A percentile compares a stretch with the other conserved stretches of the same genome.
These are phyloP conservation scores for Helianthus tuberosus DNA, from an alignment of 129 eudicot genomes.

Conservation along the genomic window DNA sequence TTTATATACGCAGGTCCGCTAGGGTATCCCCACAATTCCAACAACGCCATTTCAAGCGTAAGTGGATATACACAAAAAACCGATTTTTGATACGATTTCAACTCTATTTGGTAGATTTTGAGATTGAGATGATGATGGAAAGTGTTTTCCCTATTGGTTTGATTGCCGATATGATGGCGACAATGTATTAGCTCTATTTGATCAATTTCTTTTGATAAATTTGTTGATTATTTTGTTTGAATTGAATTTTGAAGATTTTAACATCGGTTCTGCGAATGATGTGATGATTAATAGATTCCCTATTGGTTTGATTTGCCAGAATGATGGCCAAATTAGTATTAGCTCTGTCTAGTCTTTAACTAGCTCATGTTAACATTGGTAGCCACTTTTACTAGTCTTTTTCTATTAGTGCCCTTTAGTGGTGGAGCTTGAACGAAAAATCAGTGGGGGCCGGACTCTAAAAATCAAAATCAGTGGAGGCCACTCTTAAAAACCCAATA, in stretches of 20 bases:
- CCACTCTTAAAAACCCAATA: no score
- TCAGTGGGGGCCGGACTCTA: no score
- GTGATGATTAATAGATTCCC: conserved; percentile 19
- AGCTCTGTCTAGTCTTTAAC: no score
- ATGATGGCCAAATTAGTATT: conserved; percentile 12
- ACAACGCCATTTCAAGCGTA: conserved; percentile 2
- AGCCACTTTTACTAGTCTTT: no score
- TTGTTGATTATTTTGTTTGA: not conserved
- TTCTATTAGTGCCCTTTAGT: no score
- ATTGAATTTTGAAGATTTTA: not conserved
- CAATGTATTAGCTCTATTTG: conserved; percentile 49
- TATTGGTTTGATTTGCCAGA: conserved; percentile 20
- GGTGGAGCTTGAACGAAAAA: no score
- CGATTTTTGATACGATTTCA: not conserved
- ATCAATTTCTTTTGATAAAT: not conserved
- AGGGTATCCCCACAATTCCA: conserved; percentile 16
- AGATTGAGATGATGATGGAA: conserved; percentile 36
- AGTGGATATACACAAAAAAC: not conserved
- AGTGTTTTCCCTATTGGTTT: conserved; percentile 55
- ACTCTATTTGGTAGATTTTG: not conserved
- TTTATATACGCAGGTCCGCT: conserved; percentile 14
- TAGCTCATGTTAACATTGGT: no score
- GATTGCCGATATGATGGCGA: conserved; percentile 48
- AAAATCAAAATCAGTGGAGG: no score
- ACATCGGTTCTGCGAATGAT: conserved; percentile 5